Conservation (phyloP, 192 early-diverging fungal species). For the Blastocladiella britannica region DNA sequence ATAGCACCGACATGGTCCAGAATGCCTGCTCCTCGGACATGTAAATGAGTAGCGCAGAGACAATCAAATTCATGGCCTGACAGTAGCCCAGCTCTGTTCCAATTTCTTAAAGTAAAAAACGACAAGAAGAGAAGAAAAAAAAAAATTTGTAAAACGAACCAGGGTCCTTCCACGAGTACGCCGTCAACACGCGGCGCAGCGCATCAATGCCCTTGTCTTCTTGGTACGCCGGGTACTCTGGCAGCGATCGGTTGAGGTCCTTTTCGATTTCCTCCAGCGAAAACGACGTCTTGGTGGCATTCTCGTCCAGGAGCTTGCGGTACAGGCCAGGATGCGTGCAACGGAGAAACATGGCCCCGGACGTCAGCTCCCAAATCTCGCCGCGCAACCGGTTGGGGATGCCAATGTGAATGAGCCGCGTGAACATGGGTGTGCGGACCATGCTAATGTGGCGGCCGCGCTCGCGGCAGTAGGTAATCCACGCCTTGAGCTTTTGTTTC, state of each 20-base stretch:
- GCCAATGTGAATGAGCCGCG: slow-evolving; percentile 73
- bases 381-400: slow-evolving; percentile 70
- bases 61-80: slow-evolving; percentile 99
- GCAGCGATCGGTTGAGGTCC: slow-evolving; percentile 77
- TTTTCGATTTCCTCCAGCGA: slow-evolving; percentile 90
- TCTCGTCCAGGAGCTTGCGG: slow-evolving; percentile 41
- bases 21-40: slow-evolving; percentile 95
- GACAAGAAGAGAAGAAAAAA: too few relatives aligned
- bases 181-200: slow-evolving; percentile 75
- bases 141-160: too few relatives aligned
- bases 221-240: slow-evolving; percentile 87
- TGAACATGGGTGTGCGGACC: slow-evolving; percentile 57
- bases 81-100: slow-evolving; percentile 89
- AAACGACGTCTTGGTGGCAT: slow-evolving; percentile 48
- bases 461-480: slow-evolving; percentile 26
- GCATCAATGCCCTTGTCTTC: slow-evolving; percentile 72
- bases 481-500: slow-evolving; percentile 11
- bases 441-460: slow-evolving; percentile 77
- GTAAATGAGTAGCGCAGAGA: slow-evolving; percentile 79
- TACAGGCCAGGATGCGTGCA: slow-evolving; percentile 73
- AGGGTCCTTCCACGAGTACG: slow-evolving; percentile 60
- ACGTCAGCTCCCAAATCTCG: slow-evolving; percentile 84
- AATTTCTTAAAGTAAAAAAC: too few relatives aligned
- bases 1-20: slow-evolving; percentile 77
- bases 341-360: slow-evolving; percentile 67